Evolutionary conservation across 768 basidiomycete species (phyloP).

Genomic region (Hygrocybe punicea): DNA sequence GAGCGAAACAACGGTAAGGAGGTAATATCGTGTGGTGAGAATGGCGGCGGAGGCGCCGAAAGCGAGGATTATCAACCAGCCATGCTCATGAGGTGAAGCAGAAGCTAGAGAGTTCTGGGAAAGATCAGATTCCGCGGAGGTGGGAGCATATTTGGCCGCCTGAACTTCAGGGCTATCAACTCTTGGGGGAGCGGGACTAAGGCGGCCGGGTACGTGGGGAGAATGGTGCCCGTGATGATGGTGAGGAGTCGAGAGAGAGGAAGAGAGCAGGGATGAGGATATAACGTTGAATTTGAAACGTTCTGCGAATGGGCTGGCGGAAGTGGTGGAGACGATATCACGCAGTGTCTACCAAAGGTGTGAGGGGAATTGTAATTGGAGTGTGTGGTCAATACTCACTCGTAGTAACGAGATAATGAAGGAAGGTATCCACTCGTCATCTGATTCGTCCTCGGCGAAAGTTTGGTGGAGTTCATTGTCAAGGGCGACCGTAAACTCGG

Average conservation of each 20-base stretch:
- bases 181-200: slow-evolving; percentile 32
- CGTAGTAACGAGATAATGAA: not conserved
- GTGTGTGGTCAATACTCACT: not conserved
- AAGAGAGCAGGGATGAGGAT: slow-evolving; percentile 71
- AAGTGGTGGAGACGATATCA: slow-evolving; percentile 36
- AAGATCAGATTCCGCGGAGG: slow-evolving; percentile 13
- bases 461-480: not conserved
- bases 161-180: slow-evolving; percentile 37
- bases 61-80: slow-evolving; percentile 39
- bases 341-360: slow-evolving; percentile 40
- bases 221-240: slow-evolving; percentile 31
- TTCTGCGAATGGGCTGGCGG: slow-evolving; percentile 58
- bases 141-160: slow-evolving; percentile 7
- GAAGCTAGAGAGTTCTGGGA: slow-evolving; percentile 12
- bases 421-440: not conserved
- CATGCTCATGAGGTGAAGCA: slow-evolving; percentile 32
- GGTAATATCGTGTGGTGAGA: slow-evolving; percentile 25
- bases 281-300: slow-evolving; percentile 83
- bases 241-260: slow-evolving; percentile 46
- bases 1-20: slow-evolving; percentile 3
- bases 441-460: not conserved
- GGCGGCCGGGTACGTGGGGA: slow-evolving; percentile 47
- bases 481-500: slow-evolving; percentile 3
- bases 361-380: not conserved
- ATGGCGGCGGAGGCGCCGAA: slow-evolving; percentile 34